Evolutionary conservation across 768 basidiomycete genomes (phyloP).

Genomic region (Termitomyces heimii): DNA sequence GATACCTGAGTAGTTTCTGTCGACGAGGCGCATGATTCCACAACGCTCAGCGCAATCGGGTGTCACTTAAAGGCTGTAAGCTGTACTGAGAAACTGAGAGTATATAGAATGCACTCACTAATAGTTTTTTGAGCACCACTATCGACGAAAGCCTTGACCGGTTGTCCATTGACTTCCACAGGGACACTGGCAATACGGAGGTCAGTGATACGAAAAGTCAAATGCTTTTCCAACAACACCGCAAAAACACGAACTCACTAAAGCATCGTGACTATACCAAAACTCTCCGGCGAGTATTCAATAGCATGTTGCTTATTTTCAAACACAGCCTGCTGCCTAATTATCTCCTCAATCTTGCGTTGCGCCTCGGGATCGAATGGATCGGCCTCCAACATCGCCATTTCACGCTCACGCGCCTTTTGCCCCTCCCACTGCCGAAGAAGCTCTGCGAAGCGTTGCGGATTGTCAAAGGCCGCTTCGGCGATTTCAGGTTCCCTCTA

Average conservation of each 20-base stretch:
- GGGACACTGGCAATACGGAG: slow-evolving; percentile 52
- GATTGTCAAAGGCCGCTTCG: slow-evolving; percentile 59
- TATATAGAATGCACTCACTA: slow-evolving; percentile 47
- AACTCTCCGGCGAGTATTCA: slow-evolving; percentile 89
- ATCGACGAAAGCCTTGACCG: slow-evolving; percentile 96
- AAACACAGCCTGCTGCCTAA: slow-evolving; percentile 80
- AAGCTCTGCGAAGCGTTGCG: slow-evolving; percentile 70
- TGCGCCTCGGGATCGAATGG: slow-evolving; percentile 94
- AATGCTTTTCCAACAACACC: neutral
- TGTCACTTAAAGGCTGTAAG: slow-evolving; percentile 52
- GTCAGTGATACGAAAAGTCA: neutral
- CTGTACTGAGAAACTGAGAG: neutral
- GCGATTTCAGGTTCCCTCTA: slow-evolving; percentile 84
- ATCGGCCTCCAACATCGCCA: slow-evolving; percentile 71
- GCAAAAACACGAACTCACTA: slow-evolving; percentile 53
- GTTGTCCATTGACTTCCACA: slow-evolving; percentile 86
- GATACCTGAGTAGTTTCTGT: slow-evolving; percentile 82
- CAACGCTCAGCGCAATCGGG: slow-evolving; percentile 90
- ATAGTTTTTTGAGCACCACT: slow-evolving; percentile 97
- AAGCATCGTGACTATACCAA: slow-evolving; percentile 94
- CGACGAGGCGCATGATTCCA: slow-evolving; percentile 91
- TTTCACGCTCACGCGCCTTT: slow-evolving; percentile 51
- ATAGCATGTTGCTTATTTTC: slow-evolving; percentile 94
- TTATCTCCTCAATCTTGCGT: slow-evolving; percentile 87
- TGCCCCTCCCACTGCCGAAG: slow-evolving; percentile 57